Evolutionary conservation across 1,284 basidiomycete genomes (phyloP).

Genomic region (Puccinia coronata): DNA sequence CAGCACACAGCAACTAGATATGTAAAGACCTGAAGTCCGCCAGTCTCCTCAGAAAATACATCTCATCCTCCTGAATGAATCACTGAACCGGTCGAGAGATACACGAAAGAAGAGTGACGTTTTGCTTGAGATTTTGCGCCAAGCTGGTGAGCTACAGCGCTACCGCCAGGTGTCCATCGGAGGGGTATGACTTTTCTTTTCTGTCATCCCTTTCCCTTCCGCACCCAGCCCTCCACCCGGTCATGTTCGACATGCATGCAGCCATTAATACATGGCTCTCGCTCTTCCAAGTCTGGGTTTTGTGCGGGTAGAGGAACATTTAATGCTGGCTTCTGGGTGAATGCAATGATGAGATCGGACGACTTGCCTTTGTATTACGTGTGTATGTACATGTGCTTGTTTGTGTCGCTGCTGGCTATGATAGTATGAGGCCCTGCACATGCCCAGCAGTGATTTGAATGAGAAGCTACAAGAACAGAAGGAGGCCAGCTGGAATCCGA

Average conservation of each 20-base stretch:
- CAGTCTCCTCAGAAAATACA: not conserved
- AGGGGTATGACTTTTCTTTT: not conserved
- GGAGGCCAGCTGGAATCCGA: conserved; percentile 8
- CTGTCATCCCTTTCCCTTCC: not conserved
- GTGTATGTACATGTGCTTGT: not conserved
- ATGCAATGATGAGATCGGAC: conserved; percentile 4
- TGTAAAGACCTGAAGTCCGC: not conserved
- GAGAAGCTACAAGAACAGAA: not conserved
- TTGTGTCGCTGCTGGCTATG: not conserved
- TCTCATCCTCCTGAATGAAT: not conserved
- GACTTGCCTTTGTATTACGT: conserved; percentile 4
- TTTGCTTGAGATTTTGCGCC: not conserved
- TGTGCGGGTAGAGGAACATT: not conserved
- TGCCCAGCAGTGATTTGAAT: not conserved
- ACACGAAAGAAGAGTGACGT: not conserved
- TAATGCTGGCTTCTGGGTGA: not conserved
- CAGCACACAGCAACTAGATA: not conserved
- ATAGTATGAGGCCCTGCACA: not conserved
- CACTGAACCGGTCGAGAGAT: not conserved
- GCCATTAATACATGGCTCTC: not conserved
- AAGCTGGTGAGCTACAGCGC: not conserved
- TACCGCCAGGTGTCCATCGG: not conserved
- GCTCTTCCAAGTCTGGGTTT: not conserved
- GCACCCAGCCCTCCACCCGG: not conserved
- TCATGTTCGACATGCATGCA: not conserved